Base-by-base conservation (phyloP, 2,329 filamentous ascomycete genomes). In the Cladophialophora psammophila region DNA sequence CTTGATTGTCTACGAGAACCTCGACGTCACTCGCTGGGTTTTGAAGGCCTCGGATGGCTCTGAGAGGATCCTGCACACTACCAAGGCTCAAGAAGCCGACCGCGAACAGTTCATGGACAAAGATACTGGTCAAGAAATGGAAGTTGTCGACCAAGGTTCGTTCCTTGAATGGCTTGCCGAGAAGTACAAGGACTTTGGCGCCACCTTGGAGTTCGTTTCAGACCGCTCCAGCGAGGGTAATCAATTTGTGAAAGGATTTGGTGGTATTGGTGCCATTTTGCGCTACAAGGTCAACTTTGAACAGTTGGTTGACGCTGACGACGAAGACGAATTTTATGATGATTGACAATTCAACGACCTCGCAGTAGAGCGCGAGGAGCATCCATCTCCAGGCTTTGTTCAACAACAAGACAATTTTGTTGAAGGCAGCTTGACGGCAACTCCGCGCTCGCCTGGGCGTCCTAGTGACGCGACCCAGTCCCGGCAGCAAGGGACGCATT, bases 261-360 rank as follows among this genome's bases (percentile, higher is more conserved):
- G 95, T 90, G 95, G 95, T 78, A 97, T 99, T 75, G 95, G 95
- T 74, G 94, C 94, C 72, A 90, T 99, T 77, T 89, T 99, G 78
- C 93, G 95, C 75, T 99, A 99, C 89, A 97, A 97, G 86, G 93
- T 99, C 86, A 99, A 99, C 86, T 99, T 99, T 84, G 96, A 99
- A 84, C 96, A 99, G 82, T 87, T 99, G 81, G 91, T 91, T 81
- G 95, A 98, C 80, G 86, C 91, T 77, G 87, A 90, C 75, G 91
- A 94, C 80, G 89, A 91, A 77, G 94, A 96, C 79, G 91, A 95
- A 79, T 94, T 98, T 80, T 94, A 94, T 82, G 90, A 91, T 80
- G 88, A 86, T 86, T 72, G 71, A 72, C 71, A 72, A 72, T 73
- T 67, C 67, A 60, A 64, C 60, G 53, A 68, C 60, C 66, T 70